Evolutionary conservation across 306 rosid species (phyloP).

Genomic region (Acacia confusa): DNA sequence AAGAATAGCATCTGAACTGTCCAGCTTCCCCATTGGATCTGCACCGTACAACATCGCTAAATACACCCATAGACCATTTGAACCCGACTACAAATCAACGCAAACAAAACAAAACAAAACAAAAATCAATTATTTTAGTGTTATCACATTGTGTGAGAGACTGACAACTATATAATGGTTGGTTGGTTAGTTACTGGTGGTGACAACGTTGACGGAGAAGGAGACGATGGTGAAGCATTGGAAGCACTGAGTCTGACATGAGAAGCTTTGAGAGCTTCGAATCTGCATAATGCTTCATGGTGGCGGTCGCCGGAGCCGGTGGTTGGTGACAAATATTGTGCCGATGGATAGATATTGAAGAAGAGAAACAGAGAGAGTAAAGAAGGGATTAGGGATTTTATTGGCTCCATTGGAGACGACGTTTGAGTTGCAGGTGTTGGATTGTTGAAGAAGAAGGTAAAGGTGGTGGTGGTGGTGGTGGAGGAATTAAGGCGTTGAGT

Average conservation of each 20-base stretch:
- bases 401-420: slow-evolving; percentile 7
- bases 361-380: slow-evolving; percentile 27
- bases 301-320: slow-evolving; percentile 8
- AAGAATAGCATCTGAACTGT: slow-evolving; percentile 70
- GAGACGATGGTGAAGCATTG: slow-evolving; percentile 35
- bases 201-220: slow-evolving; percentile 34
- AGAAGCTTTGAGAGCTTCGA: slow-evolving; percentile 56
- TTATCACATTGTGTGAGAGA: neutral
- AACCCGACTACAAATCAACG: slow-evolving; percentile 37
- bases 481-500: neutral
- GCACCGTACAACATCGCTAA: slow-evolving; percentile 74
- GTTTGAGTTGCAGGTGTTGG: neutral
- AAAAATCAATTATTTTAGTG: neutral
- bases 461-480: neutral
- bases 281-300: slow-evolving; percentile 30
- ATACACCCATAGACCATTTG: slow-evolving; percentile 44
- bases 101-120: neutral
- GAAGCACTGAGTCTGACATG: slow-evolving; percentile 18
- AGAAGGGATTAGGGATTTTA: slow-evolving; percentile 31
- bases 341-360: slow-evolving; percentile 25
- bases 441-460: slow-evolving; percentile 17
- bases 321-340: neutral
- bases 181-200: neutral
- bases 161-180: neutral
- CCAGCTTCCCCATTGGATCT: slow-evolving; percentile 73